Evolutionary conservation across 345 rosid genomes (phyloP).

Genomic region (Rubroshorea leprosula): DNA sequence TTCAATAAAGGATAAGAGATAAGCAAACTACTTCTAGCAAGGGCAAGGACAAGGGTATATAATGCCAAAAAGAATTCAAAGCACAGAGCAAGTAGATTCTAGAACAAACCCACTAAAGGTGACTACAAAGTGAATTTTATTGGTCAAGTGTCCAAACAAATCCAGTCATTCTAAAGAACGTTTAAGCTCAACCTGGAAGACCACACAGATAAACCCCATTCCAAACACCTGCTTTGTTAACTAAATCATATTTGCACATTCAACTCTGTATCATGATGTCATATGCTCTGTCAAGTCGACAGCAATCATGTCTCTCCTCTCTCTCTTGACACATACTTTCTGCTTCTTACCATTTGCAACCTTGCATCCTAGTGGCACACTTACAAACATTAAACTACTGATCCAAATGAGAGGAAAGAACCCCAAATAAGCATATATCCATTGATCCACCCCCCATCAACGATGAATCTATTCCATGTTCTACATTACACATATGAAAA

Average conservation of each 20-base stretch:
- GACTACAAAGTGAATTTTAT: slow-evolving; percentile 8
- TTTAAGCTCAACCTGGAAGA: slow-evolving; percentile 2
- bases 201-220: slow-evolving; percentile 2
- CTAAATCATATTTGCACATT: not conserved
- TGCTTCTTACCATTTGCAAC: slow-evolving; percentile 6
- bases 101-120: slow-evolving; percentile 9
- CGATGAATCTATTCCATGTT: slow-evolving; percentile 38
- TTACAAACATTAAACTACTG: slow-evolving; percentile 6
- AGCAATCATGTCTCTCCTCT: slow-evolving; percentile 9
- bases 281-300: slow-evolving; percentile 12
- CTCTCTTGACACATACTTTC: slow-evolving; percentile 15
- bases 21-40: not conserved
- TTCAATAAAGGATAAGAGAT: slow-evolving; percentile 13
- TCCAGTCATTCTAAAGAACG: not conserved
- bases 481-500: slow-evolving; percentile 24
- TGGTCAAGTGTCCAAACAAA: slow-evolving; percentile 4
- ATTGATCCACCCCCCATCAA: slow-evolving; percentile 14
- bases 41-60: not conserved
- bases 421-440: slow-evolving; percentile 16
- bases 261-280: slow-evolving; percentile 11
- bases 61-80: slow-evolving; percentile 9
- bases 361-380: slow-evolving; percentile 11
- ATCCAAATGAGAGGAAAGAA: slow-evolving; percentile 1
- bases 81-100: slow-evolving; percentile 3
- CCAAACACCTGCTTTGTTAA: not conserved